Percentiles rank a stretch among this genome's conserved stretches.
phyloP scores from a whole-genome alignment of 306 rosid genomes.

The Fagus crenata region DNA sequence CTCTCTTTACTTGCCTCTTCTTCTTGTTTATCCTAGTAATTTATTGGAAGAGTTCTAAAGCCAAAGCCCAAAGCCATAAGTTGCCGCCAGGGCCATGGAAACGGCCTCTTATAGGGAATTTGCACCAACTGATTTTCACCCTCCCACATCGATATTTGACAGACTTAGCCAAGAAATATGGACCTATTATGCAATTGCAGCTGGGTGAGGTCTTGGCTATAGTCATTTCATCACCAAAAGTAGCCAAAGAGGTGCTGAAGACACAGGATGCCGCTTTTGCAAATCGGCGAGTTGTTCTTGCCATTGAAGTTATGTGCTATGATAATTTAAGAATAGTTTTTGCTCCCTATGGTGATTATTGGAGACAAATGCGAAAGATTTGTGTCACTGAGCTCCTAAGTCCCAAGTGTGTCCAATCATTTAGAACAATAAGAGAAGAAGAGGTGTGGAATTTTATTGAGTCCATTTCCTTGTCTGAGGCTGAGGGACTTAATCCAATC shows the following conservation, averaged over 20 bases:
- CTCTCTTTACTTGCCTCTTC: not conserved
- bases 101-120: slow-evolving; percentile 19
- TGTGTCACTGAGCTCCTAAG: slow-evolving; percentile 1
- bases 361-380: slow-evolving; percentile 17
- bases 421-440: slow-evolving; percentile 21
- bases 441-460: slow-evolving; percentile 11
- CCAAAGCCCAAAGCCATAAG: not conserved
- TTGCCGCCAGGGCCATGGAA: slow-evolving; percentile 18
- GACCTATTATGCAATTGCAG: slow-evolving; percentile 15
- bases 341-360: slow-evolving; percentile 25
- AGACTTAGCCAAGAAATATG: slow-evolving; percentile 1
- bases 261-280: not conserved
- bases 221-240: slow-evolving; percentile 16
- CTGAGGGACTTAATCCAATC: not conserved
- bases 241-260: slow-evolving; percentile 13
- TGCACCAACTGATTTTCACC: slow-evolving; percentile 11
- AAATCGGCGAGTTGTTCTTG: not conserved
- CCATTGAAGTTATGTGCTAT: not conserved
- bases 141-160: slow-evolving; percentile 1
- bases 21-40: not conserved
- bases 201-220: slow-evolving; percentile 1
- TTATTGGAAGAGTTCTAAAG: not conserved
- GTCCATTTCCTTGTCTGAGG: slow-evolving; percentile 1
- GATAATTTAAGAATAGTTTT: not conserved
- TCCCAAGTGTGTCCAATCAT: slow-evolving; percentile 17